Percentiles rank a stretch among this genome's conserved stretches.
Evolutionary conservation across 1,284 basidiomycete species (phyloP).

Genomic region (Heterobasidion irregulare): DNA sequence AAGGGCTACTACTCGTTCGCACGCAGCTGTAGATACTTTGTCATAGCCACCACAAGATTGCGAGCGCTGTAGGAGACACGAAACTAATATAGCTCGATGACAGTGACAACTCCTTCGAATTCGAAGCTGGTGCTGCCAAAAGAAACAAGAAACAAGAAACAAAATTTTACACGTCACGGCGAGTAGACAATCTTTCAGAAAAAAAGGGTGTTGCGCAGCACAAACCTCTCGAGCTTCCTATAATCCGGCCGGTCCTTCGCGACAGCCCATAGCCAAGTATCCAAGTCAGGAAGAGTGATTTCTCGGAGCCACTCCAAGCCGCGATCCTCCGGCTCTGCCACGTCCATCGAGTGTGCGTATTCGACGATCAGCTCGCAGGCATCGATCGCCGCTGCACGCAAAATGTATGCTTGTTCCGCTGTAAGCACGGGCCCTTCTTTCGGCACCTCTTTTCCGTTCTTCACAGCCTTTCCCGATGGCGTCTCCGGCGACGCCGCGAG

Average conservation of each 20-base stretch:
- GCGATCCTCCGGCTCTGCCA: constrained; percentile 17
- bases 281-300: constrained; percentile 52
- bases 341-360: constrained; percentile 37
- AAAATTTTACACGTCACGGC: background rate
- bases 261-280: constrained; percentile 71
- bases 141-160: background rate
- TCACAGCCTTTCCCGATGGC: constrained; percentile 12
- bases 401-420: constrained; percentile 55
- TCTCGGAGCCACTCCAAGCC: constrained; percentile 42
- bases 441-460: constrained; percentile 18
- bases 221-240: constrained; percentile 52
- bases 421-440: constrained; percentile 60
- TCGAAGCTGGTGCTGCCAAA: background rate
- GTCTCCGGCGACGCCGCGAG: constrained; percentile 21
- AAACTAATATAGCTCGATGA: too few relatives aligned
- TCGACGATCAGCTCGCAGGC: constrained; percentile 64
- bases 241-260: constrained; percentile 71
- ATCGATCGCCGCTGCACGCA: constrained; percentile 75
- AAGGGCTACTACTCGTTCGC: too few relatives aligned
- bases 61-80: too few relatives aligned
- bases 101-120: too few relatives aligned
- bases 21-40: too few relatives aligned
- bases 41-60: too few relatives aligned
- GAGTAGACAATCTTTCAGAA: constrained; percentile 33
- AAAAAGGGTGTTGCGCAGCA: constrained; percentile 51